Percentiles rank a stretch among this genome's conserved stretches.
phyloP scores from a whole-genome alignment of 2,329 filamentous ascomycete genomes.

The Chaetomium sp. region DNA sequence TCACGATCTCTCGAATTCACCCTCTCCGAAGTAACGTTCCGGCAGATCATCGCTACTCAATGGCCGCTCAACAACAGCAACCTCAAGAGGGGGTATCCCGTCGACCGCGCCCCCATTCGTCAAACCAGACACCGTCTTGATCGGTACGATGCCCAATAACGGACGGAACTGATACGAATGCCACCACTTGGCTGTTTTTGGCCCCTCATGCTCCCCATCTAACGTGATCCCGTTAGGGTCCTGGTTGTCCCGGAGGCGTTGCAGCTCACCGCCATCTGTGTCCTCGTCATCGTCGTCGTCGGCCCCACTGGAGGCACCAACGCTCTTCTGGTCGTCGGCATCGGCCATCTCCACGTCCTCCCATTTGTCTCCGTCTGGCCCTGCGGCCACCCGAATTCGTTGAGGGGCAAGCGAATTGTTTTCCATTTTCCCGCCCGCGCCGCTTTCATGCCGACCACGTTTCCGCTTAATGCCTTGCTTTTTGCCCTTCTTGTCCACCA shows the following conservation, averaged over 20 bases:
- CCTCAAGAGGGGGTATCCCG: constrained; percentile 51
- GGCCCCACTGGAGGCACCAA: constrained; percentile 32
- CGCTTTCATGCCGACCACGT: constrained; percentile 40
- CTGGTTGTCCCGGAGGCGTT: constrained; percentile 31
- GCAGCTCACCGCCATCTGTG: constrained; percentile 28
- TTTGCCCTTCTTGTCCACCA: constrained; percentile 26
- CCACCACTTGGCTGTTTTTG: constrained; percentile 50
- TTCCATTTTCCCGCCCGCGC: constrained; percentile 49
- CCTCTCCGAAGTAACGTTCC: constrained; percentile 59
- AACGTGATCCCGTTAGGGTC: constrained; percentile 29
- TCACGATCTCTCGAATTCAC: constrained; percentile 41
- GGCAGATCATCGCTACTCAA: constrained; percentile 75
- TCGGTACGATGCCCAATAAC: constrained; percentile 66
- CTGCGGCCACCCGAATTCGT: constrained; percentile 32
- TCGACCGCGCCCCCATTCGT: constrained; percentile 25
- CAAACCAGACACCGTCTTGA: constrained; percentile 26
- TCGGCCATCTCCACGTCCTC: constrained; percentile 31
- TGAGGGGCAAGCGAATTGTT: constrained; percentile 41
- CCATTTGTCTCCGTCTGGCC: constrained; percentile 31
- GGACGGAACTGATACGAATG: constrained; percentile 88
- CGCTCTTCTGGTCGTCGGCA: constrained; percentile 25
- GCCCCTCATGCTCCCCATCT: constrained; percentile 27
- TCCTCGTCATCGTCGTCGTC: constrained; percentile 36
- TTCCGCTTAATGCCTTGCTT: constrained; percentile 47
- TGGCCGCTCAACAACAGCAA: constrained; percentile 82